Evolutionary conservation across 1,284 basidiomycete genomes (phyloP), one percentile per base, ranked within the genome.

Genomic region (Heterobasidion parviporum): DNA sequence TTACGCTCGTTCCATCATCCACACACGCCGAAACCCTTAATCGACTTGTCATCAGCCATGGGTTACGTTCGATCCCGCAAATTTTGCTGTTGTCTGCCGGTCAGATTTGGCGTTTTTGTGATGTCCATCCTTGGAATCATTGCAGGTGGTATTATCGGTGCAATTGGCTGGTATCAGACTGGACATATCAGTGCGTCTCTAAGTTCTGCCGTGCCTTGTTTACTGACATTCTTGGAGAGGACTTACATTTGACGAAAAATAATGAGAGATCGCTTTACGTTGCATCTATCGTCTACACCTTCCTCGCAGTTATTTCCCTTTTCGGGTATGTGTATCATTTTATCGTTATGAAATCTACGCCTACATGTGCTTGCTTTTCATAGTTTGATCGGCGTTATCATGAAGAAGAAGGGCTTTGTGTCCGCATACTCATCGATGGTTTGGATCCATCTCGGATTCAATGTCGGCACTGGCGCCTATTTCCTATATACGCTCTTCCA

Each of bases 61-160:
- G 54, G 35, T 44, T 56, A 56, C 64, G 68, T 74, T 60, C 73
- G 69, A 52, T 72, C 73, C 26, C 72, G 72, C 54, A 75, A 66
- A 57, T 85, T 83, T 68, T 83, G 79, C 67, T 82, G 75, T 68
- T 83, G 81, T 65, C 74, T 85, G 60, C 79, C 82, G 44, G 79
- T 85, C 62, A 74, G 81, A 56, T 68, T 78, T 44, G 82, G 79
- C 57, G 81, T 83, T 49, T 80, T 84, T 67, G 72, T 84, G 60
- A 72, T 83, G 59, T 76, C 78, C 32, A 63, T 79, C 18, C 57
- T 80, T 32, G 72, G 74, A 38, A 69, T 79, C 60, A 55, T 75
- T 35, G 65, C 68, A 14, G 73, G 76, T 16, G 71, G 70, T 2
- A 59, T 75, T 18, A 59, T 77, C 3, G 73, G 79, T 50, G 72